Percentiles rank a stretch among this genome's conserved stretches.
Conservation (phyloP, 2,329 filamentous ascomycete genomes). For the Ophiostoma tasmaniense region DNA sequence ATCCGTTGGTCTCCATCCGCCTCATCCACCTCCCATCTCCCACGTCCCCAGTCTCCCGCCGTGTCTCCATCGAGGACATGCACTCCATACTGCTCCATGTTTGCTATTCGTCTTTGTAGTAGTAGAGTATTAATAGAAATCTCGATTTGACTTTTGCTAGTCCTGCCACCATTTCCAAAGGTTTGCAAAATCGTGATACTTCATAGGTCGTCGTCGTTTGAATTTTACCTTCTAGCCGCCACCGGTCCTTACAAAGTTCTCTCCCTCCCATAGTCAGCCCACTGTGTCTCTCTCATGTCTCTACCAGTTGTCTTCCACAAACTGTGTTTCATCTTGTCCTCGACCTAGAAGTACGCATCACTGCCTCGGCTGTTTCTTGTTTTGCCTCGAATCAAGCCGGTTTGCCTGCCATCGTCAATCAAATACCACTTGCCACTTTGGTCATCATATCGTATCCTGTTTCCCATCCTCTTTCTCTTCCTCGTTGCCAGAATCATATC, state of each 20-base stretch:
- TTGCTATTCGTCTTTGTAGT: neutral
- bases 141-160: neutral
- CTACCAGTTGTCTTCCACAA: neutral
- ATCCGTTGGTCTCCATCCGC: neutral
- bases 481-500: neutral
- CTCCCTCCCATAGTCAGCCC: neutral
- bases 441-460: neutral
- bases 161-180: neutral
- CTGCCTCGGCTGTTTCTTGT: neutral
- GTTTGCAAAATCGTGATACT: neutral
- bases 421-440: neutral
- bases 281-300: neutral
- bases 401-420: neutral
- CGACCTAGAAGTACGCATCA: neutral
- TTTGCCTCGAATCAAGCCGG: neutral
- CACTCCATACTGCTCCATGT: neutral
- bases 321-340: neutral
- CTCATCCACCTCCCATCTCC: neutral
- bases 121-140: neutral
- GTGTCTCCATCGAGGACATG: neutral
- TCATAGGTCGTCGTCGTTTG: neutral
- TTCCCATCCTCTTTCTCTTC: neutral
- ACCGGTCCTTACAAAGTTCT: neutral
- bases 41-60: neutral
- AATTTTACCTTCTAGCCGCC: neutral